Evolutionary conservation across 2,329 filamentous ascomycete genomes (phyloP).

Genomic region (Pyricularia sp.): DNA sequence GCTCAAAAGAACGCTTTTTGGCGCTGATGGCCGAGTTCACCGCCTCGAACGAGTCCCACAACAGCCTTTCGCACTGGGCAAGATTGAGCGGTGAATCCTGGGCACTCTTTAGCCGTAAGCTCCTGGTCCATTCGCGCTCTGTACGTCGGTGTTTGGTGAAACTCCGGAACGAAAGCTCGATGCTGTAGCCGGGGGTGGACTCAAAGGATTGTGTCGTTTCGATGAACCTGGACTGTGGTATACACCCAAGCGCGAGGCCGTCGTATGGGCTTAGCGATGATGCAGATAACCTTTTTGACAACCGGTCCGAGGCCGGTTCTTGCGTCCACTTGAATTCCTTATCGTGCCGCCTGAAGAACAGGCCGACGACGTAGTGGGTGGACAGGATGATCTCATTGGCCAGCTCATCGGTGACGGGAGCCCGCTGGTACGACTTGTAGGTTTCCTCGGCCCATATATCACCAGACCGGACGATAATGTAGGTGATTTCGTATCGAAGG

Average conservation of each 20-base stretch:
- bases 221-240: conserved; percentile 34
- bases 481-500: conserved; percentile 37
- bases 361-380: conserved; percentile 39
- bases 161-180: conserved; percentile 35
- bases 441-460: conserved; percentile 32
- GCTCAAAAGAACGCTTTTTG: conserved; percentile 30
- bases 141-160: conserved; percentile 24
- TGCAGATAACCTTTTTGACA: conserved; percentile 21
- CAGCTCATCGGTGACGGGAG: conserved; percentile 29
- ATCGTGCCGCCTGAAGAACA: conserved; percentile 41
- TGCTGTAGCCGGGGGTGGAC: conserved; percentile 37
- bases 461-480: conserved; percentile 31
- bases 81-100: conserved; percentile 39
- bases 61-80: conserved; percentile 33
- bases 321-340: conserved; percentile 38
- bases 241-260: conserved; percentile 34
- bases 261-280: conserved; percentile 31
- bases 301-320: conserved; percentile 21
- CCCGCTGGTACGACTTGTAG: conserved; percentile 41
- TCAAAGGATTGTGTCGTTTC: conserved; percentile 36
- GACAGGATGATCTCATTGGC: conserved; percentile 37
- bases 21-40: conserved; percentile 30
- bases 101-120: conserved; percentile 32
- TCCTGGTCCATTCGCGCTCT: conserved; percentile 26
- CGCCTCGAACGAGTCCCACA: conserved; percentile 33